phyloP scores from a whole-genome alignment of 1,284 basidiomycete species.

The Ustilago crameri region DNA sequence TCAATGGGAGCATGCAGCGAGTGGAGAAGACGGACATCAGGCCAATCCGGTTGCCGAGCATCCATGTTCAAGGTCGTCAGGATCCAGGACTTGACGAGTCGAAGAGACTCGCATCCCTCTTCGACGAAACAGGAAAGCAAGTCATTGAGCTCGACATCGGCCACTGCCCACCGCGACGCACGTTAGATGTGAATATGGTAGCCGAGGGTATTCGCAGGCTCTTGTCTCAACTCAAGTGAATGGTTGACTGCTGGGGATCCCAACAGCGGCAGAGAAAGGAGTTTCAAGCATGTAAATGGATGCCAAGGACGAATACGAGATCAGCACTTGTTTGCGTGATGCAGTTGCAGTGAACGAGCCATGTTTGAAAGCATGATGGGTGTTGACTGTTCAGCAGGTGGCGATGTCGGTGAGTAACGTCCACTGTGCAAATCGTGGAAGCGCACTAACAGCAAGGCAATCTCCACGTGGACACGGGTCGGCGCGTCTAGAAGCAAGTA shows the following conservation, averaged over 20 bases:
- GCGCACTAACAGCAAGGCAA: not conserved
- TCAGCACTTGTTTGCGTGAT: not conserved
- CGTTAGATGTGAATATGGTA: conserved; percentile 24
- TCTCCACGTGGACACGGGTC: not conserved
- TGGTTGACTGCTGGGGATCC: not conserved
- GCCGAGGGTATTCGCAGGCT: conserved; percentile 21
- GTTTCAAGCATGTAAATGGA: not conserved
- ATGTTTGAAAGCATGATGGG: not conserved
- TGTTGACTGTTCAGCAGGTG: no score
- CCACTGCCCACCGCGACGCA: conserved; percentile 42
- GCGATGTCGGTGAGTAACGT: no score
- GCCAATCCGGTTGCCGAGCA: conserved; percentile 21
- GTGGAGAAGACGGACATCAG: conserved; percentile 7
- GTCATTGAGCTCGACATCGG: conserved; percentile 43
- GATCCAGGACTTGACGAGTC: conserved; percentile 36
- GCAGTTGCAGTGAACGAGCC: not conserved
- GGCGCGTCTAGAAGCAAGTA: not conserved
- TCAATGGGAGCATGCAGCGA: conserved; percentile 23
- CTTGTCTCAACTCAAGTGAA: conserved; percentile 1
- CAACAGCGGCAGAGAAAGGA: not conserved
- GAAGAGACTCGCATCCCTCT: conserved; percentile 20
- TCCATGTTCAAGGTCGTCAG: conserved; percentile 35
- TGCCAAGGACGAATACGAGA: not conserved
- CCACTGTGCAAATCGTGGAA: no score
- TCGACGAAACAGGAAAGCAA: conserved; percentile 19